Evolutionary conservation across 352 stramenopile genomes (phyloP), one percentile per base, ranked within the genome.

Genomic region (Pythium aristosporum): DNA sequence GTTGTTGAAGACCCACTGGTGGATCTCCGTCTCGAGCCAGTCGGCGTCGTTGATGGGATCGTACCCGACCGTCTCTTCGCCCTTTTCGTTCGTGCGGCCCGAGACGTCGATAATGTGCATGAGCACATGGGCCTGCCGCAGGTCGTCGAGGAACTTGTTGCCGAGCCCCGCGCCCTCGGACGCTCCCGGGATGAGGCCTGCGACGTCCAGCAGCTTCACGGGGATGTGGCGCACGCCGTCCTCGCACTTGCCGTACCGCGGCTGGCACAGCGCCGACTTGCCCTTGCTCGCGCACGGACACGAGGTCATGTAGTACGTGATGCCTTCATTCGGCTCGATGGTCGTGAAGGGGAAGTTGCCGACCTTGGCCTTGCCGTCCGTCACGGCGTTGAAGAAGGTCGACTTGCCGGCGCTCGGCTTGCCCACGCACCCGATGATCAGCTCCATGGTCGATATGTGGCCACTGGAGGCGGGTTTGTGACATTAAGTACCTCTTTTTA

Each of bases 101-200:
- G 84, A 94, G 43, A 95, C 85, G 65, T 96, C 88, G 39, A 96
- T 89, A 68, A 96, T 96, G 70, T 96, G 88, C 78, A 96, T 88
- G 23, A 96, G 78, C 55, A 96, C 88, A 53, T 96, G 79, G 8
- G 88, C 88, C 54, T 96, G 87, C 11, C 88, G 87, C 43, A 96
- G 64, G 65, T 96, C 88, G 61, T 96, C 92, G 15, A 99, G 82
- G 75, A 99, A 99, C 72, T 99, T 96, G 79, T 99, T 99, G 18
- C 98, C 98, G 0, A 99, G 80, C 0, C 98, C 98, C 21, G 93
- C 91, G 28, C 95, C 95, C 39, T 98, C 82, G 1, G 86, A 97
- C 0, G 88, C 88, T 5, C 87, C 87, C 0, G 87, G 85, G 51
- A 96, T 92, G 8, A 96, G 63, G 0, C 87, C 87, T 0, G 87